Evolutionary conservation across 1,284 basidiomycete species (phyloP).

Genomic region (Meira miltonrushii): DNA sequence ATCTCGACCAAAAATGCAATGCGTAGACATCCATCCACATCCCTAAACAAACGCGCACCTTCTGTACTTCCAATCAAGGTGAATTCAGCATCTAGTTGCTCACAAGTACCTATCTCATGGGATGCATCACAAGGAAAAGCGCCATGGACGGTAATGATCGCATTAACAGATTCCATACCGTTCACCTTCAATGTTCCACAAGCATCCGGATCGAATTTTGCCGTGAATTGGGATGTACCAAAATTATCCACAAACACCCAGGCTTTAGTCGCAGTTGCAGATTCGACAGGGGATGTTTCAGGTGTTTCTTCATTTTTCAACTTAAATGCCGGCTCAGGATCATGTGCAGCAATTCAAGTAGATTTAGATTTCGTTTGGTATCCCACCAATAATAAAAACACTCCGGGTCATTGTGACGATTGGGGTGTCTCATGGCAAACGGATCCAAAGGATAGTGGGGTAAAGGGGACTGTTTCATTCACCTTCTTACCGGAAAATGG

Average conservation of each 20-base stretch:
- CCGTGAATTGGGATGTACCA: constrained; percentile 8
- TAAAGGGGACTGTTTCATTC: constrained; percentile 7
- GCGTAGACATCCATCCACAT: no score
- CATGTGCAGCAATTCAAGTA: neutral
- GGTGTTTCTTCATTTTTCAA: constrained; percentile 6
- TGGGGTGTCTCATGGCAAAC: constrained; percentile 15
- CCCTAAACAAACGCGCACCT: no score
- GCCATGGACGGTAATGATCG: constrained; percentile 15
- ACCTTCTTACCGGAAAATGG: constrained; percentile 12
- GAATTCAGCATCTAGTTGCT: constrained; percentile 6
- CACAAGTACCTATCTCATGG: constrained; percentile 13
- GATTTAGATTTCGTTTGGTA: constrained; percentile 16
- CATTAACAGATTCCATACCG: constrained; percentile 9
- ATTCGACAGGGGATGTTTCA: constrained; percentile 1
- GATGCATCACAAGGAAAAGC: constrained; percentile 12
- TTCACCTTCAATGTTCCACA: constrained; percentile 7
- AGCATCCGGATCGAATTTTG: constrained; percentile 2
- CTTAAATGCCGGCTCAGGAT: neutral
- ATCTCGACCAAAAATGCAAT: no score
- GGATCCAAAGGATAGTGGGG: constrained; percentile 8
- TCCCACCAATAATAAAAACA: neutral
- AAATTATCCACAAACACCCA: neutral
- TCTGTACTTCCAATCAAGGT: neutral
- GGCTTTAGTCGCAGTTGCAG: constrained; percentile 8
- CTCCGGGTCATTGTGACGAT: constrained; percentile 8